Percentiles rank a stretch among this genome's conserved stretches.
Evolutionary conservation across 2,329 filamentous ascomycete genomes (phyloP).

Genomic region (Ceratocystis harringtonii): DNA sequence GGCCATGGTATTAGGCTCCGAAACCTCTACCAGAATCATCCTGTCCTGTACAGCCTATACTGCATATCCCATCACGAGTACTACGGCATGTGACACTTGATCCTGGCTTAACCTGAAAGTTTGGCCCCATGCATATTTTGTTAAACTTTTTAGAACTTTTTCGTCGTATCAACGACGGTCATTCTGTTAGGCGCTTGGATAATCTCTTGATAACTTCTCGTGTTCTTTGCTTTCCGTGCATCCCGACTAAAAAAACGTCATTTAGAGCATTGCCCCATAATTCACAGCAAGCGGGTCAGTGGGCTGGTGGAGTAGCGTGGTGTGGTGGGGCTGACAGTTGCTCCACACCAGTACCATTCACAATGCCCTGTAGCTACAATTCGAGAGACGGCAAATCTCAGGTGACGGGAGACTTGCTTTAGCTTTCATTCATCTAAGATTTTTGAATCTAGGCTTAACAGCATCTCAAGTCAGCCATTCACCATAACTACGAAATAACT

Average conservation of each 20-base stretch:
- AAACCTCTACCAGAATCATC: background rate
- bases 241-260: background rate
- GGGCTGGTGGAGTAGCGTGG: background rate
- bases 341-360: background rate
- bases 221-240: background rate
- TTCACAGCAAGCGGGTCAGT: background rate
- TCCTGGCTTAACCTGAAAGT: background rate
- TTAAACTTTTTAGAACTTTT: background rate
- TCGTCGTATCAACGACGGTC: background rate
- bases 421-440: too few species aligned
- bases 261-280: background rate
- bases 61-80: background rate
- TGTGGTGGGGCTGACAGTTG: background rate
- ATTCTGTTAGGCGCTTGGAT: background rate
- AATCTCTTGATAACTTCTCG: background rate
- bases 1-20: background rate
- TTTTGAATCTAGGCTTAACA: too few species aligned
- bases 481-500: too few species aligned
- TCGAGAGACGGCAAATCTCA: too few species aligned
- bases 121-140: background rate
- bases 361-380: too few species aligned
- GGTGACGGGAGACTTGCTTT: too few species aligned
- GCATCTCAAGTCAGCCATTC: too few species aligned
- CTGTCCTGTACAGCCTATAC: background rate
- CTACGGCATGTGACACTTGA: slow-evolving; percentile 1